Evolutionary conservation across 1,284 basidiomycete genomes (phyloP), one percentile per base, ranked within the genome.

Genomic region (Acaromyces ingoldii): DNA sequence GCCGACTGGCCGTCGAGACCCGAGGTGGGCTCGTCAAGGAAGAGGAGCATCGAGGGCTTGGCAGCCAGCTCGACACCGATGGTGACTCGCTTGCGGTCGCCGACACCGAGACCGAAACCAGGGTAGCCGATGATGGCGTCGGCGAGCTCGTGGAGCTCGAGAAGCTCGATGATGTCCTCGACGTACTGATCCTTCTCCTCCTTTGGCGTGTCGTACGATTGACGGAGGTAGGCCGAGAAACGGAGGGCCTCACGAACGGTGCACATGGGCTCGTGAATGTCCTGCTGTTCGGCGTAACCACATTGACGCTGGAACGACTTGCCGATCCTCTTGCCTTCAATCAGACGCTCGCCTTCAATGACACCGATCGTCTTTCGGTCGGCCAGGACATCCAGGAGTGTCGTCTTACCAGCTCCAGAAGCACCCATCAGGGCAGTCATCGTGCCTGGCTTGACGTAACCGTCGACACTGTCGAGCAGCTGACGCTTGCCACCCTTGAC

Each of bases 1-100:
- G 91, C 89, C 43, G 84, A 86, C 72, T 91, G 89, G 1, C 88
- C 89, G 72, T 92, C 90, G 25, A 93, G 79, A 39, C 91, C 89
- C 10, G 87, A 88, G 0, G 86, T 89, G 39, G 61, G 76, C 53
- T 70, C 68, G 58, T 64, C 72, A 36, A 68, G 55, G 46, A 33
- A 51, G 22, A 91, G 80, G 0, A 91, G 79, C 2, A 89, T 78
- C 66, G 81, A 84, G 0, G 87, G 86, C 82, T 77, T 86, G 3
- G 86, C 85, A 19, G 86, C 87, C 21, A 89, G 77, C 70, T 91
- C 88, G 30, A 91, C 82, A 63, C 81, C 82, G 64, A 83, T 83
- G 9, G 82, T 83, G 26, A 82, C 88, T 41, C 82, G 81, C 77
- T 91, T 91, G 51, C 83, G 81, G 63, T 86, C 80, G 58, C 78